Evolutionary conservation across 2,329 filamentous ascomycete species (phyloP).

Genomic region (Neopestalotiopsis clavispora): DNA sequence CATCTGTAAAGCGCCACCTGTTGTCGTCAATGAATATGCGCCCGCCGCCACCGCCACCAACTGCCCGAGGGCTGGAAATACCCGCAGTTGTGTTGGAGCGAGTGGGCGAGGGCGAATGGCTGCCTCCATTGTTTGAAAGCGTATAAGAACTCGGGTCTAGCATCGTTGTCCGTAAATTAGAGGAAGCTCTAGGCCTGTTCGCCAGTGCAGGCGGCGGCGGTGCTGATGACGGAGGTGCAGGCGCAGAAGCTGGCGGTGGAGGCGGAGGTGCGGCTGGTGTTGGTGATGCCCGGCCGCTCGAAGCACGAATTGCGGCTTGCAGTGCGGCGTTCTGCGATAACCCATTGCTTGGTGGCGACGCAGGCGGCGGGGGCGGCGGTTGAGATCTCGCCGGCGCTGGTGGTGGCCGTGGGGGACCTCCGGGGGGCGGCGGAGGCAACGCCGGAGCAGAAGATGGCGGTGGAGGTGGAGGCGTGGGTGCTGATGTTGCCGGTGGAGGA

Average conservation of each 20-base stretch:
- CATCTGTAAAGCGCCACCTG: constrained; percentile 86
- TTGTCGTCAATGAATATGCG: constrained; percentile 72
- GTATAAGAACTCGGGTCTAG: constrained; percentile 81
- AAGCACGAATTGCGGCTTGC: constrained; percentile 45
- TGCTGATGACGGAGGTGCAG: constrained; percentile 46
- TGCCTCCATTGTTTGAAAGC: constrained; percentile 64
- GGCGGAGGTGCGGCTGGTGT: constrained; percentile 40
- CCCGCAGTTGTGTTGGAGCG: constrained; percentile 50
- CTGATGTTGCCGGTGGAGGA: constrained; percentile 29
- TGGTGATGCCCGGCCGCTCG: constrained; percentile 40
- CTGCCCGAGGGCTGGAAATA: constrained; percentile 31
- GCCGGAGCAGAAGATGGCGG: constrained; percentile 39
- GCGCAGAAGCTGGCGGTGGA: constrained; percentile 40
- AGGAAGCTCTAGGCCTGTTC: constrained; percentile 45
- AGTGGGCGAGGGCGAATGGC: constrained; percentile 38
- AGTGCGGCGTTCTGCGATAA: constrained; percentile 42
- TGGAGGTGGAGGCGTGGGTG: constrained; percentile 35
- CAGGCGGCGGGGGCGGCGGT: constrained; percentile 41
- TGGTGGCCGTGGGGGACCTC: constrained; percentile 27
- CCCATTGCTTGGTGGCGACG: constrained; percentile 36
- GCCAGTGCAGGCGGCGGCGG: constrained; percentile 36
- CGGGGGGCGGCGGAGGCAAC: constrained; percentile 32
- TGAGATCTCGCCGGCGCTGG: constrained; percentile 36
- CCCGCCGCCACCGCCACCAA: constrained; percentile 29
- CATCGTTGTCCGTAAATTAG: constrained; percentile 63